These are phyloP conservation scores for Amanita muscaria DNA, from an alignment of 768 basidiomycete species.

Conservation along the genomic window DNA sequence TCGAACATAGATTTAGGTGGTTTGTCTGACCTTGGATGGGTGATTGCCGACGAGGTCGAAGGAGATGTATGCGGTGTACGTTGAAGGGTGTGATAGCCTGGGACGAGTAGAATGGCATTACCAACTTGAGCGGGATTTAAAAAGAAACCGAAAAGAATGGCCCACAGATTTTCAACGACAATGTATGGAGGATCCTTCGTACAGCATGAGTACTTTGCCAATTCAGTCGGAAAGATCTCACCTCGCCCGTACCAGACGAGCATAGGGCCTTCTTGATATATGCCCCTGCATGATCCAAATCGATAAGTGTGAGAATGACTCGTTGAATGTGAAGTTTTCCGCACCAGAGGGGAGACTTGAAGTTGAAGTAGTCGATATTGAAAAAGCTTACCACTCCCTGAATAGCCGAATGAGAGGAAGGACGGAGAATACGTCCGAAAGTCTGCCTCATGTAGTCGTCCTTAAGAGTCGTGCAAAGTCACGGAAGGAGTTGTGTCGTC, in stretches of 20 bases:
- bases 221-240: slow-evolving; percentile 13
- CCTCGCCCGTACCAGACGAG: slow-evolving; percentile 32
- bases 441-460: slow-evolving; percentile 21
- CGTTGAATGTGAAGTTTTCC: slow-evolving; percentile 3
- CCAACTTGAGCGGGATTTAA: slow-evolving; percentile 43
- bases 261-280: slow-evolving; percentile 28
- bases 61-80: slow-evolving; percentile 41
- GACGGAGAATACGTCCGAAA: slow-evolving; percentile 26
- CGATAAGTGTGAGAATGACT: slow-evolving; percentile 12
- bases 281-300: slow-evolving; percentile 35
- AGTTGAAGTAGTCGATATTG: slow-evolving; percentile 34
- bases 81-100: slow-evolving; percentile 39
- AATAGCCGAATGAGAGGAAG: slow-evolving; percentile 25
- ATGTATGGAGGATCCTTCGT: slow-evolving; percentile 32
- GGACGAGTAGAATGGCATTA: slow-evolving; percentile 31
- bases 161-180: slow-evolving; percentile 31
- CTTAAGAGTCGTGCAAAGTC: slow-evolving; percentile 44
- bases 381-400: slow-evolving; percentile 26
- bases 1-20: slow-evolving; percentile 56
- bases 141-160: slow-evolving; percentile 56
- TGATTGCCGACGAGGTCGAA: slow-evolving; percentile 40
- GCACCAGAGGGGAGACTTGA: slow-evolving; percentile 41
- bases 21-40: slow-evolving; percentile 39
- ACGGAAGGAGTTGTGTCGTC: slow-evolving; percentile 37
- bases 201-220: slow-evolving; percentile 8